A percentile compares a stretch with the other conserved stretches of the same genome.
These are phyloP conservation scores for Boletus subcaerulescens DNA, from an alignment of 768 basidiomycete genomes.

Conservation along the genomic window DNA sequence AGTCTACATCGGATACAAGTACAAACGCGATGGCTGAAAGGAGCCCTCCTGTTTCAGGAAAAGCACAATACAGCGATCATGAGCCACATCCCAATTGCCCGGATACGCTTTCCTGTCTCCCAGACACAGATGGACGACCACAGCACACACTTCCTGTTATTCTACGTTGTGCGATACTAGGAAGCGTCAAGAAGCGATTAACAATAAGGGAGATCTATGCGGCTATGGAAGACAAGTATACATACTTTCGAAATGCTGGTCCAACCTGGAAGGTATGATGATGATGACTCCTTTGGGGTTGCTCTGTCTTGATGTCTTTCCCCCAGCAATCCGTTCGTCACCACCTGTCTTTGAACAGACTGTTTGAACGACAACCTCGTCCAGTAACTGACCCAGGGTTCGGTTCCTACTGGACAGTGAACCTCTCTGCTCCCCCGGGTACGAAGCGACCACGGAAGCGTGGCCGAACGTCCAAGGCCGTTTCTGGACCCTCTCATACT, in stretches of 20 bases:
- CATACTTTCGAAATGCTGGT: constrained; percentile 76
- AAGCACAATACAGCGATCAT: constrained; percentile 42
- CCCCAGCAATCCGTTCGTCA: constrained; percentile 83
- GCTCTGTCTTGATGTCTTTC: constrained; percentile 4
- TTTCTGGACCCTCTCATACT: constrained; percentile 12
- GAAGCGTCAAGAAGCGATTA: constrained; percentile 68
- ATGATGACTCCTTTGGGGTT: neutral
- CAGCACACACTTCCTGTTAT: constrained; percentile 86
- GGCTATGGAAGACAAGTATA: constrained; percentile 83
- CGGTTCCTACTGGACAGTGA: constrained; percentile 90
- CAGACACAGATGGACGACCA: constrained; percentile 74
- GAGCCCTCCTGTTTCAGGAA: constrained; percentile 19
- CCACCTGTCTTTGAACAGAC: constrained; percentile 75
- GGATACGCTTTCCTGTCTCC: constrained; percentile 71
- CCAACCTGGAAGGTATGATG: constrained; percentile 77
- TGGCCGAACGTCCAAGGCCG: constrained; percentile 56
- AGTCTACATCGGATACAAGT: constrained; percentile 34
- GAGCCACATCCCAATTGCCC: constrained; percentile 74
- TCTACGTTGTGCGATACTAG: constrained; percentile 79
- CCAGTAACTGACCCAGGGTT: constrained; percentile 85
- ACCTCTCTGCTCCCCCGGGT: constrained; percentile 77
- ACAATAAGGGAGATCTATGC: constrained; percentile 86
- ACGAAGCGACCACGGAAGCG: constrained; percentile 84
- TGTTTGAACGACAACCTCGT: constrained; percentile 79
- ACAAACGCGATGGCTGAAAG: constrained; percentile 26